A percentile compares a stretch with the other conserved stretches of the same genome.
phyloP scores from a whole-genome alignment of 208 protist species.

The Zelonia costaricensis region DNA sequence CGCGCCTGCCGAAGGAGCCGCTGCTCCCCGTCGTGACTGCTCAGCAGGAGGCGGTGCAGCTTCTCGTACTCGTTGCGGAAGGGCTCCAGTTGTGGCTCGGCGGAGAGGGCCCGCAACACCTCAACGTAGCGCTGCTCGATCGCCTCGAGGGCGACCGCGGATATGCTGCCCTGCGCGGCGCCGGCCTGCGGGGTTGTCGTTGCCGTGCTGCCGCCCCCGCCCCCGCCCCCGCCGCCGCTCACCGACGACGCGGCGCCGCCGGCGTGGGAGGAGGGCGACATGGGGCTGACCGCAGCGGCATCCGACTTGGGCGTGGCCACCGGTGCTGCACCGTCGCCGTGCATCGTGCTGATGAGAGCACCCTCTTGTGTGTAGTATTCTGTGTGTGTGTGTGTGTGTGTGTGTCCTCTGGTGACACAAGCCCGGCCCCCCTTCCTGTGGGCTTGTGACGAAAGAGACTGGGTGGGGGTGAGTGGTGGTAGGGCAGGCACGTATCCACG shows the following conservation, averaged over 20 bases:
- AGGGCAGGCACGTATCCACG: not conserved
- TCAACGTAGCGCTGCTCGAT: constrained; percentile 96
- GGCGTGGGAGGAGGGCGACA: not conserved
- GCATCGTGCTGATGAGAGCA: too few species aligned
- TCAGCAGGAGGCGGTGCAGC: constrained; percentile 95
- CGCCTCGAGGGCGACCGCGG: constrained; percentile 78
- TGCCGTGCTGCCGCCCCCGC: too few species aligned
- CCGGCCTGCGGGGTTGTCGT: not conserved
- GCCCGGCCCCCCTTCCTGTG: too few species aligned
- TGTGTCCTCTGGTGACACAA: too few species aligned
- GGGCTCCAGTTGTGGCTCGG: constrained; percentile 94
- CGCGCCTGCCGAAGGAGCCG: constrained; percentile 93
- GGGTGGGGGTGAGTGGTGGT: not conserved
- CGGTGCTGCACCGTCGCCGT: too few species aligned
- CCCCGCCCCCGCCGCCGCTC: too few species aligned
- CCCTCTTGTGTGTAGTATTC: too few species aligned
- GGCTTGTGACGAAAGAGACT: too few species aligned
- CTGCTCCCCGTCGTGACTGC: constrained; percentile 98
- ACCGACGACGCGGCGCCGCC: too few species aligned
- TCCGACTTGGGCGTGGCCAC: not conserved
- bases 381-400: too few species aligned
- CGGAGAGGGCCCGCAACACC: constrained; percentile 90
- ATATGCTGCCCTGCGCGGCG: constrained; percentile 27
- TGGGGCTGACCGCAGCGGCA: not conserved
- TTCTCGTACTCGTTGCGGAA: constrained; percentile 98